A percentile compares a stretch with the other conserved stretches of the same genome.
Evolutionary conservation across 805 yeast genomes (phyloP).

Genomic region (Sugiyamaella americana): DNA sequence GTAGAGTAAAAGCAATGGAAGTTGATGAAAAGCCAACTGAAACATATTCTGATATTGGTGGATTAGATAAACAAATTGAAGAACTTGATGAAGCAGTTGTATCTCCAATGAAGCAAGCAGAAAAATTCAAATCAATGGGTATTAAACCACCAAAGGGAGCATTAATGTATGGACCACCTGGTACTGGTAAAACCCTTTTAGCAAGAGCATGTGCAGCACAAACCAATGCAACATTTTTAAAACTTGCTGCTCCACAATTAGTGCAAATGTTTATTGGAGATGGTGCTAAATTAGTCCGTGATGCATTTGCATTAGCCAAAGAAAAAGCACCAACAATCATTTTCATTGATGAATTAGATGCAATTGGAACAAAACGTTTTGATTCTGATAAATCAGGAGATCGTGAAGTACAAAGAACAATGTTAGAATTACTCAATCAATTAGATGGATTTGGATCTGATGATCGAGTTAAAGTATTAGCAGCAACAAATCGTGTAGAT

Average conservation of each 20-base stretch:
- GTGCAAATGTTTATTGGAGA: constrained; percentile 99
- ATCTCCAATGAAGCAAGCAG: constrained; percentile 97
- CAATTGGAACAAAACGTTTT: constrained; percentile 96
- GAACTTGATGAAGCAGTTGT: constrained; percentile 98
- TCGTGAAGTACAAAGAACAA: constrained; percentile 97
- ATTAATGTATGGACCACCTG: constrained; percentile 98
- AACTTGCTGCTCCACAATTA: constrained; percentile 95
- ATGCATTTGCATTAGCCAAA: constrained; percentile 94
- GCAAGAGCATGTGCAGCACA: constrained; percentile 99
- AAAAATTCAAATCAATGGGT: constrained; percentile 88
- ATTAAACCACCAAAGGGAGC: constrained; percentile 99
- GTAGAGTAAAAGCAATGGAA: constrained; percentile 98
- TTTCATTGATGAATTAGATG: constrained; percentile 96
- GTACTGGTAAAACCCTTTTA: constrained; percentile 94
- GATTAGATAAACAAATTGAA: constrained; percentile 95
- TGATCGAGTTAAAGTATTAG: constrained; percentile 93
- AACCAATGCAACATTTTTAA: constrained; percentile 92
- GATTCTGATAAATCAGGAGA: constrained; percentile 97
- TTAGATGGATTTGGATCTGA: constrained; percentile 97
- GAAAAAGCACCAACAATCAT: constrained; percentile 98
- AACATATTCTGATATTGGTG: constrained; percentile 96
- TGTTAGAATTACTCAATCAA: constrained; percentile 95
- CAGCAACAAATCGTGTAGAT: constrained; percentile 98
- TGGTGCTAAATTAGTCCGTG: constrained; percentile 96
- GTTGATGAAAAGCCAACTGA: constrained; percentile 99